Evolutionary conservation across 2,329 filamentous ascomycete species (phyloP).

Genomic region (Aspergillus luchuensis): DNA sequence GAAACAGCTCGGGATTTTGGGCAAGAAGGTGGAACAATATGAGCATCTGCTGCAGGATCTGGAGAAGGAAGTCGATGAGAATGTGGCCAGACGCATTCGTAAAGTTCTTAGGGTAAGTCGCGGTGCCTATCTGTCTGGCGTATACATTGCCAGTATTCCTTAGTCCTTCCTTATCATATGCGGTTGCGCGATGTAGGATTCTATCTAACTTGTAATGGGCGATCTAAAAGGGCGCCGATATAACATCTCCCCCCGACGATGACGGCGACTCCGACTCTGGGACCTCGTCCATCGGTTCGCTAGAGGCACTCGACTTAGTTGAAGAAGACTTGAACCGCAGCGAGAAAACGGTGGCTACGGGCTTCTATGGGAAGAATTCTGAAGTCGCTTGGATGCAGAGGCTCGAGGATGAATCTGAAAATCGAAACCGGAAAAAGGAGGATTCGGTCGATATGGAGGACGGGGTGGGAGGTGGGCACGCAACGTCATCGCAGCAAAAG

Average conservation of each 20-base stretch:
- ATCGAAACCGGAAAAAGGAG: conserved; percentile 17
- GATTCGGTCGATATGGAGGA: not conserved
- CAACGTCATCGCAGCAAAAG: conserved; percentile 5
- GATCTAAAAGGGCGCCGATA: not conserved
- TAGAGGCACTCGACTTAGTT: conserved; percentile 44
- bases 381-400: conserved; percentile 48
- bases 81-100: conserved; percentile 26
- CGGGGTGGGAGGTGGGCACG: not conserved
- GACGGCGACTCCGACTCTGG: conserved; percentile 25
- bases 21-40: conserved; percentile 29
- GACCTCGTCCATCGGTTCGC: conserved; percentile 38
- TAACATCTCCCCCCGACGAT: conserved; percentile 3
- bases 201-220: not conserved
- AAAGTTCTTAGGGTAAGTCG: conserved; percentile 28
- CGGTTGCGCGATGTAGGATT: no score
- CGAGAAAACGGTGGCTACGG: conserved; percentile 38
- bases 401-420: conserved; percentile 34
- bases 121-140: not conserved
- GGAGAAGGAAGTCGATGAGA: conserved; percentile 26
- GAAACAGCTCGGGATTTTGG: conserved; percentile 31
- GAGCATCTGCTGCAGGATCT: conserved; percentile 31
- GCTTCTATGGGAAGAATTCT: conserved; percentile 49
- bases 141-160: no score
- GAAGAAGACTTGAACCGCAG: conserved; percentile 46
- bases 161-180: no score